Percentiles rank a stretch among this genome's conserved stretches.
These are phyloP conservation scores for Silybum marianum DNA, from an alignment of 129 eudicot genomes.

Conservation along the genomic window DNA sequence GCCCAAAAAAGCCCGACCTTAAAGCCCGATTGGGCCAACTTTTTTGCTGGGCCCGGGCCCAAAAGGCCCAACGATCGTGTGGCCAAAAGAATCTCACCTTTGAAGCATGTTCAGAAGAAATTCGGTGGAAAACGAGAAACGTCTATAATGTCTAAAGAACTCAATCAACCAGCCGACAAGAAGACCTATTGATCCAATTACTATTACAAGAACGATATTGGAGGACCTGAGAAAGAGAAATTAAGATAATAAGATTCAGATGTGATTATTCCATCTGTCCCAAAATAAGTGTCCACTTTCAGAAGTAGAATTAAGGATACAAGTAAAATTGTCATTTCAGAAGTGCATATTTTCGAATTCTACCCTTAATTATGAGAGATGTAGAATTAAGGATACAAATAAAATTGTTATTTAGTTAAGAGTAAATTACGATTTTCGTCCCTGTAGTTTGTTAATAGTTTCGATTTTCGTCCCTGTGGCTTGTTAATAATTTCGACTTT, in stretches of 20 bases:
- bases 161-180: conserved; percentile 79
- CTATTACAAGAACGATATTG: conserved; percentile 62
- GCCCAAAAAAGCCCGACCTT: neutral
- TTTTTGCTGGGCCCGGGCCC: neutral
- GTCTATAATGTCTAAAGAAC: conserved; percentile 44
- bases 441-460: neutral
- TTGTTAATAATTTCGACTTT: no score
- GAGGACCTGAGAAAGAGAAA: conserved; percentile 52
- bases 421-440: neutral
- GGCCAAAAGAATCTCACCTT: conserved; percentile 40
- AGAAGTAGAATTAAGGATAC: neutral
- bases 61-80: conserved; percentile 2
- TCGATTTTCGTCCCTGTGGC: no score
- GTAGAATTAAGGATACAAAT: neutral
- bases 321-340: no score
- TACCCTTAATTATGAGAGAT: neutral
- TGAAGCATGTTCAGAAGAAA: conserved; percentile 37
- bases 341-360: neutral
- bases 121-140: conserved; percentile 40
- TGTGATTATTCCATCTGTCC: neutral
- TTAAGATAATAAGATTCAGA: neutral
- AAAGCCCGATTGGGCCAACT: neutral
- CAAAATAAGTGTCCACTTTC: neutral
- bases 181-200: conserved; percentile 64
- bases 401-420: neutral